Evolutionary conservation across 805 yeast species (phyloP).

Genomic region (Metschnikowia picachoensis): DNA sequence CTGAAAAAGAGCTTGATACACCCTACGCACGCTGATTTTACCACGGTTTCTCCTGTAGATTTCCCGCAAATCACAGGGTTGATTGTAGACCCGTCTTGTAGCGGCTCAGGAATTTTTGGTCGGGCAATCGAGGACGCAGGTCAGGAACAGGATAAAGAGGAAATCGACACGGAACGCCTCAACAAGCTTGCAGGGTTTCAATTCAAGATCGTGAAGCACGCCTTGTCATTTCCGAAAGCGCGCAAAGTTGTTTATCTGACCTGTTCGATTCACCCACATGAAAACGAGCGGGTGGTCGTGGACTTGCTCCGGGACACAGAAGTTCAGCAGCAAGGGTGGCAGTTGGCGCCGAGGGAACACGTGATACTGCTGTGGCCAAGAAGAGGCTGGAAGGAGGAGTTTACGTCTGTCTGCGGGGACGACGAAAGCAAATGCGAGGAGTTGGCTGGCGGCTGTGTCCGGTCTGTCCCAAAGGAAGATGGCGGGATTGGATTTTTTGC

Average conservation of each 20-base stretch:
- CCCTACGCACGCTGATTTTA: slow-evolving; percentile 62
- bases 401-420: slow-evolving; percentile 42
- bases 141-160: slow-evolving; percentile 39
- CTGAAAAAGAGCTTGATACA: slow-evolving; percentile 36
- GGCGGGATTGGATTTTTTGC: slow-evolving; percentile 99
- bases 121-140: slow-evolving; percentile 57
- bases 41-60: slow-evolving; percentile 53
- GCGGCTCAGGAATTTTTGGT: slow-evolving; percentile 98
- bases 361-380: slow-evolving; percentile 85
- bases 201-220: slow-evolving; percentile 82
- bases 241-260: slow-evolving; percentile 85
- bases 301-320: slow-evolving; percentile 65
- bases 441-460: slow-evolving; percentile 80
- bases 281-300: slow-evolving; percentile 88
- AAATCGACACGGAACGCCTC: slow-evolving; percentile 54
- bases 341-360: slow-evolving; percentile 49
- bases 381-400: slow-evolving; percentile 74
- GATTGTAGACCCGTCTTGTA: slow-evolving; percentile 94
- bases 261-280: slow-evolving; percentile 91
- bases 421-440: slow-evolving; percentile 36
- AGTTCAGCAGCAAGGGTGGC: slow-evolving; percentile 74
- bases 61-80: slow-evolving; percentile 70
- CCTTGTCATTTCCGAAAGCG: slow-evolving; percentile 75
- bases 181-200: slow-evolving; percentile 81
- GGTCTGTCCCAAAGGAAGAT: slow-evolving; percentile 81